Evolutionary conservation across 345 rosid species (phyloP).

Genomic region (Bruguiera sexangula): DNA sequence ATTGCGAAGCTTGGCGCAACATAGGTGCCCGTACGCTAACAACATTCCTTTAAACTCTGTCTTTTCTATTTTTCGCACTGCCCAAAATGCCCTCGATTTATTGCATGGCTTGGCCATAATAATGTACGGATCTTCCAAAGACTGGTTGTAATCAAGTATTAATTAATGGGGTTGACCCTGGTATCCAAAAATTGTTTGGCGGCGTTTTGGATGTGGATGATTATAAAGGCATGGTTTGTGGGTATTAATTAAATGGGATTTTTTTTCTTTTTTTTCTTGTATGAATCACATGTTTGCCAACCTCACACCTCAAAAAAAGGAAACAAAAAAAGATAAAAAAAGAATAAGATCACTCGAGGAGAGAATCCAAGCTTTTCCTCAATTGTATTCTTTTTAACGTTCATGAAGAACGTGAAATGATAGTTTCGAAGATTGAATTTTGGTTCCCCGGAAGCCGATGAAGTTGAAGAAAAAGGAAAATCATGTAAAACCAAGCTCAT

Average conservation of each 20-base stretch:
- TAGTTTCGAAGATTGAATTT: no score
- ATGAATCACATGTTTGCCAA: slow-evolving; percentile 35
- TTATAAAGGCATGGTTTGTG: no score
- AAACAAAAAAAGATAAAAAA: slow-evolving; percentile 8
- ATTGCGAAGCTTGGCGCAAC: slow-evolving; percentile 18
- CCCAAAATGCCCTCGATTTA: not conserved
- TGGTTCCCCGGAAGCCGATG: no score
- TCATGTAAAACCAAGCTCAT: no score
- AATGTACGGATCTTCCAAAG: not conserved
- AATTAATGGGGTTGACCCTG: not conserved
- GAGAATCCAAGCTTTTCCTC: no score
- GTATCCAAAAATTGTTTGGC: not conserved
- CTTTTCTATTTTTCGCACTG: no score
- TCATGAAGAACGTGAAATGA: no score
- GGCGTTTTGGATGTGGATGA: not conserved
- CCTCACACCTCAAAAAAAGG: slow-evolving; percentile 7
- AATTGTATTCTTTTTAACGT: no score
- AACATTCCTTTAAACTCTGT: slow-evolving; percentile 8
- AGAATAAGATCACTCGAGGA: not conserved
- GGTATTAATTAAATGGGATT: not conserved
- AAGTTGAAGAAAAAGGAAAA: no score
- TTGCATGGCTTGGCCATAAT: not conserved
- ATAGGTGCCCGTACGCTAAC: slow-evolving; percentile 13
- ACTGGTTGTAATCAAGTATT: not conserved
- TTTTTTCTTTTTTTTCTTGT: slow-evolving; percentile 5